phyloP scores from a whole-genome alignment of 2,329 filamentous ascomycete species.

The Magnaporthiopsis poae region DNA sequence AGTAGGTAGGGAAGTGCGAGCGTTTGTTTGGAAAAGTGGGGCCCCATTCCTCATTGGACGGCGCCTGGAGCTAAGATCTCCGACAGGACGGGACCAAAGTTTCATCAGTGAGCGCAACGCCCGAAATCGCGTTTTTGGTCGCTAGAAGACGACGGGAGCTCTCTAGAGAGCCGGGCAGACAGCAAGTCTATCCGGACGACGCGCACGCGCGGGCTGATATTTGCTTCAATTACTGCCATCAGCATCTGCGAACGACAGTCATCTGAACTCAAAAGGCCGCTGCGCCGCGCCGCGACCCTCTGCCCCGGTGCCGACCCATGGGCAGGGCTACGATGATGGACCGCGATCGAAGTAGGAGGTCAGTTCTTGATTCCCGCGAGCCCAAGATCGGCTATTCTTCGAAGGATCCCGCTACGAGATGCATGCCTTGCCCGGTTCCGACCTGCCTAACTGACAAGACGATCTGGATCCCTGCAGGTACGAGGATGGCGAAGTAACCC shows the following conservation, averaged over 20 bases:
- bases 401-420: too few relatives aligned
- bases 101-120: neutral
- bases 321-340: slow-evolving; percentile 8
- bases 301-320: neutral
- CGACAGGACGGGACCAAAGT: neutral
- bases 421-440: neutral
- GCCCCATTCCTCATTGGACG: too few relatives aligned
- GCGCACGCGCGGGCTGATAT: too few relatives aligned
- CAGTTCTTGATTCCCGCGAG: neutral
- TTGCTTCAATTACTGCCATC: neutral
- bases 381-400: neutral
- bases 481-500: slow-evolving; percentile 52
- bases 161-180: neutral
- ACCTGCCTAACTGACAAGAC: neutral
- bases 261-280: neutral
- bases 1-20: too few relatives aligned
- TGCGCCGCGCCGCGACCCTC: neutral
- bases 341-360: slow-evolving; percentile 10
- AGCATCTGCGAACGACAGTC: neutral
- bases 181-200: neutral
- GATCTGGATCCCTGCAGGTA: slow-evolving; percentile 30
- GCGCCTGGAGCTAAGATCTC: too few relatives aligned
- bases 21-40: too few relatives aligned
- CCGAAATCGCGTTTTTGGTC: neutral
- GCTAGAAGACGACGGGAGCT: neutral